A percentile compares a stretch with the other conserved stretches of the same genome.
Conservation (phyloP, 495 filamentous ascomycete species). For the Tuber microsphaerosporum region DNA sequence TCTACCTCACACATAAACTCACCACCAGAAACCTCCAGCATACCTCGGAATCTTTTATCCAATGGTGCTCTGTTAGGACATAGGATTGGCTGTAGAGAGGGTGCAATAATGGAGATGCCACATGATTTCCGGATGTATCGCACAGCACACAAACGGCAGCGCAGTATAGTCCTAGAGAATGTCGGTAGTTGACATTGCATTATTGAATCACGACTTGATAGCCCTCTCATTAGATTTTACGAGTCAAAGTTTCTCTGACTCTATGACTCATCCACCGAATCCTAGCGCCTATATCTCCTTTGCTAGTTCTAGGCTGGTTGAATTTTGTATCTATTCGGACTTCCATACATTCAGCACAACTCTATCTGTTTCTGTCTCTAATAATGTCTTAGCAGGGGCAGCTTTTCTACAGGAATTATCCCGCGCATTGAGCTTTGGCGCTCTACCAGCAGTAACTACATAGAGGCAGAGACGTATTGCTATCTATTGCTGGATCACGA, state of each 20-base stretch:
- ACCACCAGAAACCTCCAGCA: neutral
- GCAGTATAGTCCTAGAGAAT: neutral
- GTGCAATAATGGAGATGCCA: accelerated
- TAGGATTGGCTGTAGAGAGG: neutral
- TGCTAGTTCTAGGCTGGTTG: neutral
- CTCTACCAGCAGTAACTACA: neutral
- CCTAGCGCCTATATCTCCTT: neutral
- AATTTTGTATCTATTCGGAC: neutral
- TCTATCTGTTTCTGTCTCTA: neutral
- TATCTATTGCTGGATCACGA: neutral
- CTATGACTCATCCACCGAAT: neutral
- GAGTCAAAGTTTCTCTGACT: neutral
- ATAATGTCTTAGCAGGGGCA: neutral
- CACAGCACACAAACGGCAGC: neutral
- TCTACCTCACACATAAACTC: neutral
- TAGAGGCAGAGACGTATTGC: neutral
- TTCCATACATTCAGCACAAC: neutral
- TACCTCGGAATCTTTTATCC: neutral
- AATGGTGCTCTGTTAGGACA: neutral
- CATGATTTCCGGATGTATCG: neutral
- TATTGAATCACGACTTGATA: neutral
- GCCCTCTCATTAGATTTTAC: neutral
- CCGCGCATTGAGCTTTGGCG: neutral
- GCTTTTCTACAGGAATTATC: neutral
- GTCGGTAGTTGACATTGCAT: neutral